phyloP scores from a whole-genome alignment of 176 grass and related monocot genomes.

The Tillandsia leiboldiana region DNA sequence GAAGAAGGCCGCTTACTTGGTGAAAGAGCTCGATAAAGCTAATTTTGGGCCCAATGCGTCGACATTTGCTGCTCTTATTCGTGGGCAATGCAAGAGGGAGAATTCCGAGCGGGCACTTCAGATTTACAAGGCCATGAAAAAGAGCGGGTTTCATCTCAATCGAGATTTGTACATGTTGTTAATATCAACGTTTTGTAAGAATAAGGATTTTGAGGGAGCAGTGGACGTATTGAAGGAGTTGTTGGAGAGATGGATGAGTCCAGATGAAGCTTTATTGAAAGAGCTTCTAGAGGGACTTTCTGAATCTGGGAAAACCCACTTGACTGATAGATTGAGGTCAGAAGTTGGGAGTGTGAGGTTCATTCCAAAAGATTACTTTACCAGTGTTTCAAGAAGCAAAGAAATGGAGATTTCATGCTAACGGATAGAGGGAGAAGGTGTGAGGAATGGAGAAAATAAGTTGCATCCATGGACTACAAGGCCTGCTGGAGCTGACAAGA shows the following conservation, averaged over 20 bases:
- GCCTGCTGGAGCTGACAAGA: not conserved
- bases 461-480: not conserved
- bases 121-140: conserved; percentile 70
- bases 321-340: conserved; percentile 39
- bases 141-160: conserved; percentile 43
- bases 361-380: conserved; percentile 51
- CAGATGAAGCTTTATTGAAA: conserved; percentile 44
- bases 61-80: conserved; percentile 58
- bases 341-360: conserved; percentile 26
- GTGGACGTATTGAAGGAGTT: conserved; percentile 55
- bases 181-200: conserved; percentile 65
- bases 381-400: conserved; percentile 19
- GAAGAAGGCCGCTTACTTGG: conserved; percentile 35
- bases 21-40: conserved; percentile 40
- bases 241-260: conserved; percentile 49
- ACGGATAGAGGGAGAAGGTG: not conserved
- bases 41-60: conserved; percentile 59
- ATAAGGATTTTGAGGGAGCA: conserved; percentile 80
- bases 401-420: conserved; percentile 15
- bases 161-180: conserved; percentile 36
- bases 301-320: conserved; percentile 36
- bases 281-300: conserved; percentile 53
- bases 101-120: conserved; percentile 73
- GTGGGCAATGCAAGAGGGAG: conserved; percentile 54
- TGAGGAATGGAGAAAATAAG: not conserved